Conservation (phyloP, 768 basidiomycete genomes). For the Russula vinacea region DNA sequence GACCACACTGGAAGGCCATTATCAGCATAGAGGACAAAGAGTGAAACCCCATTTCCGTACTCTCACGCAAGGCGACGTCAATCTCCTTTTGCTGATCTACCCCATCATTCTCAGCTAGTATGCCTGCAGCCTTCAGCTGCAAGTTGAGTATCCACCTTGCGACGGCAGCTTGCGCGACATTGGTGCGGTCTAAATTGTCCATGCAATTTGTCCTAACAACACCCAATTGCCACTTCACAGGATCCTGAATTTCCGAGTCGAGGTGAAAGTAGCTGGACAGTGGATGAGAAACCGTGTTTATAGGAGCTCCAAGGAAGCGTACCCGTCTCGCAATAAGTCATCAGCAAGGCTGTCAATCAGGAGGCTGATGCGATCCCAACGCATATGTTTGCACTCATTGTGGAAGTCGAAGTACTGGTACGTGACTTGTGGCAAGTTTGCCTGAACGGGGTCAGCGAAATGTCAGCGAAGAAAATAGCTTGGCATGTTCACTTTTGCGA, state of each 20-base stretch:
- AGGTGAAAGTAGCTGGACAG: constrained; percentile 71
- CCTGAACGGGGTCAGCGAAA: constrained; percentile 39
- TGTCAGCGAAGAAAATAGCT: neutral
- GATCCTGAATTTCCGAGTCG: constrained; percentile 46
- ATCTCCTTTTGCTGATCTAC: constrained; percentile 81
- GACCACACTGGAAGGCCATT: constrained; percentile 78
- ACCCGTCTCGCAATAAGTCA: constrained; percentile 70
- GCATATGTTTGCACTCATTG: constrained; percentile 89
- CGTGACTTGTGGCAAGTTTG: constrained; percentile 62
- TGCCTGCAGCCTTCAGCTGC: constrained; percentile 71
- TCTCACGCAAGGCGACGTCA: constrained; percentile 80
- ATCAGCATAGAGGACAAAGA: constrained; percentile 14
- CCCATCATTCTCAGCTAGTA: constrained; percentile 65
- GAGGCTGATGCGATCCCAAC: constrained; percentile 87
- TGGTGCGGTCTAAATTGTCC: constrained; percentile 95
- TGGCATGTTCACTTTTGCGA: constrained; percentile 50
- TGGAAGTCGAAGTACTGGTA: constrained; percentile 99
- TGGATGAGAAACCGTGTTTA: constrained; percentile 1
- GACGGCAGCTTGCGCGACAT: constrained; percentile 90
- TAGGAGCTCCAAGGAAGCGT: constrained; percentile 29
- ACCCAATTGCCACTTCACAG: constrained; percentile 64
- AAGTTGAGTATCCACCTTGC: constrained; percentile 80
- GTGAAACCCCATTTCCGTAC: constrained; percentile 46
- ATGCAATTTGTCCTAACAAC: constrained; percentile 94
- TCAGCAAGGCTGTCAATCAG: constrained; percentile 74